These are phyloP conservation scores for Citeromyces matritensis DNA, from an alignment of 805 yeast species.

Conservation along the genomic window DNA sequence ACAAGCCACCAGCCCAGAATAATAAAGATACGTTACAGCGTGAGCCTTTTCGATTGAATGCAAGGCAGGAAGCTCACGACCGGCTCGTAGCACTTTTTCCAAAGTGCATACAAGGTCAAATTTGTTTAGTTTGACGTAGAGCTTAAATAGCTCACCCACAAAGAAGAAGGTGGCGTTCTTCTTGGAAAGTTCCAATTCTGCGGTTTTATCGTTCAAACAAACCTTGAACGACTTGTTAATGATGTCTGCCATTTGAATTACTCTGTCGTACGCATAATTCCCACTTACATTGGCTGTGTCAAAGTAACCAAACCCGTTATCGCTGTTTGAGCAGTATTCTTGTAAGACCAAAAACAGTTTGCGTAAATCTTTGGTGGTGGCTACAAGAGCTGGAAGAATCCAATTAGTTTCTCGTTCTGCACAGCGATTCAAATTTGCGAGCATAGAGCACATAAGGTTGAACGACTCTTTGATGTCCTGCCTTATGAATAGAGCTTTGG, in stretches of 20 bases:
- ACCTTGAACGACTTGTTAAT: conserved; percentile 63
- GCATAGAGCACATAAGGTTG: not conserved
- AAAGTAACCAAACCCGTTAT: too few species aligned
- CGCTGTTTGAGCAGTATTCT: too few species aligned
- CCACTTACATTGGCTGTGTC: too few species aligned
- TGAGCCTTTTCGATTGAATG: conserved; percentile 29
- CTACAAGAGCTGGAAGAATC: not conserved
- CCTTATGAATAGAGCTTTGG: not conserved
- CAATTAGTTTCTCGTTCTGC: not conserved
- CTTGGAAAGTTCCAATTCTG: conserved; percentile 31
- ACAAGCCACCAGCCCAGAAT: conserved; percentile 49
- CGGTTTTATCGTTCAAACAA: conserved; percentile 65
- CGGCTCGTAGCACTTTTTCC: conserved; percentile 43
- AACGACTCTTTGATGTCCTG: conserved; percentile 1
- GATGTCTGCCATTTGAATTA: conserved; percentile 8
- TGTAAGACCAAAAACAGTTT: too few species aligned
- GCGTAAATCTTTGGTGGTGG: too few species aligned
- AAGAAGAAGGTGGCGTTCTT: conserved; percentile 55
- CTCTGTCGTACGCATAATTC: too few species aligned
- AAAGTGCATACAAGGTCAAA: conserved; percentile 62
- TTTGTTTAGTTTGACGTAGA: conserved; percentile 53
- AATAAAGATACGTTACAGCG: conserved; percentile 49
- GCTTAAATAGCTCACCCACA: conserved; percentile 50
- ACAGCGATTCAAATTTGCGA: not conserved
- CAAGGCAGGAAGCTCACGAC: conserved; percentile 37